phyloP scores from a whole-genome alignment of 805 yeast genomes.

The Sugiyamaella lignohabitans region DNA sequence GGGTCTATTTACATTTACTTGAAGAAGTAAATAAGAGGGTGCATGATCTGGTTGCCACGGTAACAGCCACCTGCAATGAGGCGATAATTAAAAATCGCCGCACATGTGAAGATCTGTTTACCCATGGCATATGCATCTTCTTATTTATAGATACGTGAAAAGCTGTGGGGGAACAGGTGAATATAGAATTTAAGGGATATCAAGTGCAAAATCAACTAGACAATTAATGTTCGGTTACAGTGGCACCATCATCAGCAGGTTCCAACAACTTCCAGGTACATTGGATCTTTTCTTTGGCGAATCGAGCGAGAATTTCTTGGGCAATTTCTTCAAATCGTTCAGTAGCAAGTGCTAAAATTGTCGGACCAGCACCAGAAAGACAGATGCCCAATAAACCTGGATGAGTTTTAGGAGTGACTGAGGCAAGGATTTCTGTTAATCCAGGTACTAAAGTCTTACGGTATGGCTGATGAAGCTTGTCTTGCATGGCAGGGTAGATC shows the following conservation, averaged over 20 bases:
- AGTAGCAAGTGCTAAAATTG: conserved; percentile 89
- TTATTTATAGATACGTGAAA: no score
- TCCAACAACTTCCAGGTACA: conserved; percentile 82
- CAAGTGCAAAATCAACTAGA: no score
- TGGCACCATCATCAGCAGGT: conserved; percentile 84
- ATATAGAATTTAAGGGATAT: no score
- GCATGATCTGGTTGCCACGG: not conserved
- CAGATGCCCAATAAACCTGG: conserved; percentile 91
- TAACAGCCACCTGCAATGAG: no score
- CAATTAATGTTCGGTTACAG: conserved; percentile 34
- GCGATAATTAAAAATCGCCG: no score
- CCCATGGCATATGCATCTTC: no score
- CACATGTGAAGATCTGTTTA: no score
- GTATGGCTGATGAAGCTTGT: conserved; percentile 95
- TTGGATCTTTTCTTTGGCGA: conserved; percentile 55
- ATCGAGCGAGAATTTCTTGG: conserved; percentile 59
- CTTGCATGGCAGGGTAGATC: conserved; percentile 94
- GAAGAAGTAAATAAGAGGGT: not conserved
- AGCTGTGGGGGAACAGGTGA: no score
- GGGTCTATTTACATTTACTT: not conserved
- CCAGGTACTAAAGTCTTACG: conserved; percentile 90
- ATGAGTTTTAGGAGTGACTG: conserved; percentile 74
- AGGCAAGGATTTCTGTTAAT: conserved; percentile 65
- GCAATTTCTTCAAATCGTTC: conserved; percentile 82
- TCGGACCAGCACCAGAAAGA: conserved; percentile 97